Conservation (phyloP, 2,329 filamentous ascomycete genomes). For the Raffaelea deltoideospora region DNA sequence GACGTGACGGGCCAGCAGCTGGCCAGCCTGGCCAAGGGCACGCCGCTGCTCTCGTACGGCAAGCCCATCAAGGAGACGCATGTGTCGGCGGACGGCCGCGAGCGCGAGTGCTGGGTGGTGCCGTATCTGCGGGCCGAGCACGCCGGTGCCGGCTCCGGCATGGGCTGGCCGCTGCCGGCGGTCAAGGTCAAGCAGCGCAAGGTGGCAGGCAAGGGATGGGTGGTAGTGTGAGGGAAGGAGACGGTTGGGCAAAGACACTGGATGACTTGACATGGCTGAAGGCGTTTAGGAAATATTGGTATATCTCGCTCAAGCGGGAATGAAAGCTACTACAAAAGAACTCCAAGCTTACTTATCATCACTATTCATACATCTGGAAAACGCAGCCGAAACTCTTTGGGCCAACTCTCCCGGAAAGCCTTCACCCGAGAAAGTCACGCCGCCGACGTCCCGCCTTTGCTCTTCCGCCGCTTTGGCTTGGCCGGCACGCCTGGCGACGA, state of each 20-base stretch:
- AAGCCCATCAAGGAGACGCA: constrained; percentile 81
- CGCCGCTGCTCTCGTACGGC: constrained; percentile 67
- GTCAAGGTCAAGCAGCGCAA: constrained; percentile 71
- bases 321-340: neutral
- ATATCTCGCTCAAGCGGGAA: neutral
- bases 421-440: no score
- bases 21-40: constrained; percentile 65
- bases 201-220: constrained; percentile 58
- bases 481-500: constrained; percentile 17
- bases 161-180: constrained; percentile 80
- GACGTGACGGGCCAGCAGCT: constrained; percentile 64
- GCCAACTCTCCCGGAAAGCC: no score
- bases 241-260: neutral
- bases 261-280: neutral
- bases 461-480: constrained; percentile 33
- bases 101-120: constrained; percentile 69
- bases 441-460: constrained; percentile 16
- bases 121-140: constrained; percentile 59
- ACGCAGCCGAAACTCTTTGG: neutral
- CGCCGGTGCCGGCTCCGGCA: constrained; percentile 41
- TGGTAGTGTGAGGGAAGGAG: constrained; percentile 34
- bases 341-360: no score
- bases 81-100: constrained; percentile 21
- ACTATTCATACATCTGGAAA: neutral
- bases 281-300: neutral